These are phyloP conservation scores for Thuidium tamariscinum DNA, from an alignment of 225 moss, liverwort and hornwort genomes.

Conservation along the genomic window DNA sequence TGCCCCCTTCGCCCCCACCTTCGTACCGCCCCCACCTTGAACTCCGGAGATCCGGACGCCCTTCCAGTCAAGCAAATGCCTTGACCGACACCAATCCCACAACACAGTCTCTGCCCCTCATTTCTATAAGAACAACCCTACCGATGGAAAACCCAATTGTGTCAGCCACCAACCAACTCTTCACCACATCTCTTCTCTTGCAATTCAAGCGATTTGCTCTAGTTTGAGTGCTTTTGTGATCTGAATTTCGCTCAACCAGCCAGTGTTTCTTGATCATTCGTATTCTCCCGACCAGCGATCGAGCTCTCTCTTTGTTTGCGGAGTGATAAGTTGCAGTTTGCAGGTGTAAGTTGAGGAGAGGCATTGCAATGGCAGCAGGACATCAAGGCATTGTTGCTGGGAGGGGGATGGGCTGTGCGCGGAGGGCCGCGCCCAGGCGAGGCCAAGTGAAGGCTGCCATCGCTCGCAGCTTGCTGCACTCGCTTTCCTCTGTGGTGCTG, in stretches of 20 bases:
- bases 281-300: background rate
- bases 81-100: background rate
- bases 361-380: background rate
- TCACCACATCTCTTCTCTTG: background rate
- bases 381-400: too few species aligned
- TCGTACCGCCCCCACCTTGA: background rate
- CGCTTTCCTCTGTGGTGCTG: slow-evolving; percentile 13
- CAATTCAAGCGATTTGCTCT: background rate
- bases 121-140: background rate
- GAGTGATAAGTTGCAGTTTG: too few species aligned
- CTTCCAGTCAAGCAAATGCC: background rate
- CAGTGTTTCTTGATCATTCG: background rate
- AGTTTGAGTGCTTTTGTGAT: too few species aligned
- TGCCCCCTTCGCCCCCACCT: background rate
- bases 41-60: too few species aligned
- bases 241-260: background rate
- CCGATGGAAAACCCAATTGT: background rate
- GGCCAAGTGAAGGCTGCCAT: slow-evolving; percentile 45
- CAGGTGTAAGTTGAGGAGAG: background rate
- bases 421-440: background rate
- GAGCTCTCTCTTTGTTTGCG: background rate
- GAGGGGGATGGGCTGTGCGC: background rate
- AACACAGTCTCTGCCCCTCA: background rate
- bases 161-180: too few species aligned
- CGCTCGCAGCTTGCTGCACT: background rate